Base-by-base conservation (phyloP, 129 eudicot species). In the Saposhnikovia divaricata region DNA sequence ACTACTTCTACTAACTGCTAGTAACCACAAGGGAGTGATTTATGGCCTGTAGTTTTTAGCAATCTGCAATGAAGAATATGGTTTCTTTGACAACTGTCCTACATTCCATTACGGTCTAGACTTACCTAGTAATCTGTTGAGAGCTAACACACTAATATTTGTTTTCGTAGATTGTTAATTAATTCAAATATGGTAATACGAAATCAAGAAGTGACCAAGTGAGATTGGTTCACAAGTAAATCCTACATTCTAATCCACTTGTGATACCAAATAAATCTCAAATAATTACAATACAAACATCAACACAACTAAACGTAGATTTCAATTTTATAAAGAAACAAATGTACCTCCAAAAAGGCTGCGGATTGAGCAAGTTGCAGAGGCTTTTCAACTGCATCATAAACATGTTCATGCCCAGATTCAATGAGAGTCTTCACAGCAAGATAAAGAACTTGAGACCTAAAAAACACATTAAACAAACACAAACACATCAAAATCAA, bases 291-390 rank as follows among this genome's bases (percentile, higher is more conserved):
- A 38, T 19, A 38, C 25, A 70, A 18, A 72, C 6, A 37, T 18
- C 11, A 23, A 37, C 75, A 72, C 48, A 39, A 39, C 48, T 2
- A 39, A 34, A 16, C 23, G 2, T 2, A 15, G 1, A 50, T 27
- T 27, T 50, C 2, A 16, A 6, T 13, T 27, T 13, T 5, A 53
- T 1, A 5, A 2, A 23, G 13, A 3, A 47, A 14, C 23, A 74
- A 48, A 38, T 4, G 23, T 76, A 90, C 96, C 97, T 95, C 99
- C 82, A 95, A 77, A 79, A 92, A 72, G 82, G 99, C 99, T 80
- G 97, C 99, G 43, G 99, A 87, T 83, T 95, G 99, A 76, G 99
- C 97, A 66, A 86, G 88, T 37, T 86, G 82, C 55, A 95, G 93
- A 68, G 99, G 97, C 76, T 85, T 90, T 77, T 92, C 90, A 37